phyloP scores from a whole-genome alignment of 345 rosid genomes.

The Cochlearia excelsa region DNA sequence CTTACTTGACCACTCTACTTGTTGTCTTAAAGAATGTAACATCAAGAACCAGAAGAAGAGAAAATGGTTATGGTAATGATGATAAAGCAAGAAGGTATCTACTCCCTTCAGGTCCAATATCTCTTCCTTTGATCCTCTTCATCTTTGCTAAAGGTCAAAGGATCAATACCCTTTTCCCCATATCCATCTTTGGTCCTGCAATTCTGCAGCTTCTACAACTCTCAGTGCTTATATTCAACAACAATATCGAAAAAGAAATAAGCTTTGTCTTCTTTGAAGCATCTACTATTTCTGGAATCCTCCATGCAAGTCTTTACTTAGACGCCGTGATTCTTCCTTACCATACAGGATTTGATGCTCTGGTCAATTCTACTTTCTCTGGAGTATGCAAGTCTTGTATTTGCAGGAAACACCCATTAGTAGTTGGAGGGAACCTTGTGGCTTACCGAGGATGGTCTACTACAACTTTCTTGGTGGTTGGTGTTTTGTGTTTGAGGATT shows the following conservation, averaged over 20 bases:
- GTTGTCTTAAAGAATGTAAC: conserved; percentile 39
- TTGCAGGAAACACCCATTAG: conserved; percentile 57
- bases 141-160: conserved; percentile 65
- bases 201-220: conserved; percentile 56
- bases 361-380: conserved; percentile 56
- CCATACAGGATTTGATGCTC: conserved; percentile 82
- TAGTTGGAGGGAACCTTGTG: conserved; percentile 67
- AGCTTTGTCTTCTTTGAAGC: conserved; percentile 65
- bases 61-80: conserved; percentile 10
- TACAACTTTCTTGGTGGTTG: conserved; percentile 56
- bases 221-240: conserved; percentile 58
- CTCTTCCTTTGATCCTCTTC: conserved; percentile 58
- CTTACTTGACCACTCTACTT: conserved; percentile 46
- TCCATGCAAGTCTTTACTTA: conserved; percentile 70
- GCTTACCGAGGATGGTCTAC: conserved; percentile 58
- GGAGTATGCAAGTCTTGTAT: conserved; percentile 71
- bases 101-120: conserved; percentile 70
- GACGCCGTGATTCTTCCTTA: conserved; percentile 75
- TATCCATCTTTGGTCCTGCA: conserved; percentile 62
- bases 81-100: conserved; percentile 47
- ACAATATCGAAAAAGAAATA: conserved; percentile 44
- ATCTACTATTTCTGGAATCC: conserved; percentile 71
- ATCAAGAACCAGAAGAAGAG: conserved; percentile 35
- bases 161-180: conserved; percentile 58
- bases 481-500: conserved; percentile 51